Conservation (phyloP, 2,329 filamentous ascomycete genomes). For the Sporothrix sp. region DNA sequence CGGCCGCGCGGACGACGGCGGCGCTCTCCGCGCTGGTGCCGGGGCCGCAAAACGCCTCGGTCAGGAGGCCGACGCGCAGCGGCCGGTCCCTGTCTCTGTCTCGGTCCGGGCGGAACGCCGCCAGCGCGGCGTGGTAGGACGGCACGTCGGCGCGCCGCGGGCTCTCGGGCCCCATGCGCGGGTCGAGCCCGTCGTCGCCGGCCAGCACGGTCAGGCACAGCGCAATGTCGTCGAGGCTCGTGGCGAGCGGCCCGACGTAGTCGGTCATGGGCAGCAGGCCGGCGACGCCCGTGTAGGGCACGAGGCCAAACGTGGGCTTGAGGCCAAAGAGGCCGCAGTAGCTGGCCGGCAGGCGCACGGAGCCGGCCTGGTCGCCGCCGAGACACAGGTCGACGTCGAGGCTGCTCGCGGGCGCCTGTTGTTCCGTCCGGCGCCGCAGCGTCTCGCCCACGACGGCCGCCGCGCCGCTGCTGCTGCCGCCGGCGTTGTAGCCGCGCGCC, state of each 20-base stretch:
- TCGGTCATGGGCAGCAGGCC: constrained; percentile 33
- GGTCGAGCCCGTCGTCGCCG: constrained; percentile 39
- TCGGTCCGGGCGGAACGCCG: constrained; percentile 11
- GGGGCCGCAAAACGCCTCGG: constrained; percentile 31
- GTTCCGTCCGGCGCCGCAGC: constrained; percentile 20
- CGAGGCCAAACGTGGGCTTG: constrained; percentile 39
- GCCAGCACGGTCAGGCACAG: constrained; percentile 32
- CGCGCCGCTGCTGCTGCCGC: constrained; percentile 65
- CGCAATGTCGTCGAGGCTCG: constrained; percentile 32
- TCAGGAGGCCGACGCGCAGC: constrained; percentile 36
- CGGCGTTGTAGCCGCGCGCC: constrained; percentile 62
- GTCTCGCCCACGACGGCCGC: constrained; percentile 29
- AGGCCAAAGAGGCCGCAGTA: constrained; percentile 34
- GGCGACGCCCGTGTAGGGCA: constrained; percentile 40
- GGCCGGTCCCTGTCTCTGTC: constrained; percentile 17
- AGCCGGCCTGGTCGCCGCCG: constrained; percentile 64
- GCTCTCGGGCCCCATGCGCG: constrained; percentile 30
- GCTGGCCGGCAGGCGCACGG: constrained; percentile 51
- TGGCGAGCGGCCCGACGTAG: constrained; percentile 36
- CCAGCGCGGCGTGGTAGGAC: constrained; percentile 25
- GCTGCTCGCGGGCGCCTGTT: too few species aligned
- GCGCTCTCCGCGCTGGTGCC: constrained; percentile 30
- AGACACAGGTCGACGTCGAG: too few species aligned
- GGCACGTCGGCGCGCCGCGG: constrained; percentile 26
- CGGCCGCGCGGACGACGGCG: constrained; percentile 28